Evolutionary conservation across 352 stramenopile species (phyloP).

Genomic region (Pythium coloratum): DNA sequence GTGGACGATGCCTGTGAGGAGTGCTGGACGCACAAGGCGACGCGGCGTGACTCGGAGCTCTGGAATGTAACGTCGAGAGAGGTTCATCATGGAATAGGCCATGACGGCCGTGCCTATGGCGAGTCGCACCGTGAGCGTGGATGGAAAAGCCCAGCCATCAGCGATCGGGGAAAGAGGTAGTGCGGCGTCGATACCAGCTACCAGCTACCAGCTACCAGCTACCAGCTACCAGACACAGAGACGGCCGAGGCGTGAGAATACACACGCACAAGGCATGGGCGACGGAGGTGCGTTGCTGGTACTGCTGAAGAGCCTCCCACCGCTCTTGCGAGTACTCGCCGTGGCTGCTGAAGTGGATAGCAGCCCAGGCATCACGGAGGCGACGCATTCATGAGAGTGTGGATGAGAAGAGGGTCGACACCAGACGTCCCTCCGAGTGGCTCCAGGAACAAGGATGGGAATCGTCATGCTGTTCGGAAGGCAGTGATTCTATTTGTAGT

Average conservation of each 20-base stretch:
- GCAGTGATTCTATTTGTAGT: too few relatives aligned
- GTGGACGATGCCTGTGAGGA: not conserved
- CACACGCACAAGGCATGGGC: not conserved
- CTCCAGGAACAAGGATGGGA: too few relatives aligned
- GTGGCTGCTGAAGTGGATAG: not conserved
- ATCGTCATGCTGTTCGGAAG: too few relatives aligned
- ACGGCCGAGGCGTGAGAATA: not conserved
- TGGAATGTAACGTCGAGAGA: not conserved
- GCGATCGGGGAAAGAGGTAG: slow-evolving; percentile 1
- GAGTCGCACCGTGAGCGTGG: not conserved
- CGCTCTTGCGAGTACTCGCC: slow-evolving; percentile 2
- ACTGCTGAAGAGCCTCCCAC: not conserved
- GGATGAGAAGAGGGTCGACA: too few relatives aligned
- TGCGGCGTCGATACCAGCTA: not conserved
- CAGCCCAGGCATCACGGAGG: not conserved
- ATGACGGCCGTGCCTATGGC: slow-evolving; percentile 8
- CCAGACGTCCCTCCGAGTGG: too few relatives aligned
- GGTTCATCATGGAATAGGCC: not conserved
- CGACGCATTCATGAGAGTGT: not conserved
- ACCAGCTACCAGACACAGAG: not conserved
- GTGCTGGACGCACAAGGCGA: not conserved
- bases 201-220: not conserved
- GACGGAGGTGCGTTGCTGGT: not conserved
- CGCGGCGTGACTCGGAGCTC: not conserved
- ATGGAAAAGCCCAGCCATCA: not conserved